Evolutionary conservation across 225 moss, liverwort and hornwort genomes (phyloP).

Genomic region (Bryum argenteum): DNA sequence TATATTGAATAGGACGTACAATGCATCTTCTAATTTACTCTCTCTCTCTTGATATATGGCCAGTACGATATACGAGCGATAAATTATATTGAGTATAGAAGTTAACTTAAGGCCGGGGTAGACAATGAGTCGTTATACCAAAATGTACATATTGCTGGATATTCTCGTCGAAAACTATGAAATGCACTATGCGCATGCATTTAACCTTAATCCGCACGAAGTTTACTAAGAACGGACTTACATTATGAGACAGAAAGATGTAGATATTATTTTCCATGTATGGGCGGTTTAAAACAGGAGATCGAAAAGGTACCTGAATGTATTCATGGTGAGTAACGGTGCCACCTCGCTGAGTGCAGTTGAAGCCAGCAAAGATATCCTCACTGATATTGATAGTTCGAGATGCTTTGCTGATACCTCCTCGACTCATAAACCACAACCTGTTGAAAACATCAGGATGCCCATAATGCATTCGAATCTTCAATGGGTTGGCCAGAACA

Average conservation of each 20-base stretch:
- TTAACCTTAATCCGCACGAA: no score
- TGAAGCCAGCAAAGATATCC: conserved; percentile 98
- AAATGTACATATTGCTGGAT: no score
- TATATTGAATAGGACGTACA: no score
- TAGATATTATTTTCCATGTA: background rate
- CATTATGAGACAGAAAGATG: no score
- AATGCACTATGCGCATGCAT: no score
- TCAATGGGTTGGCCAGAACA: conserved; percentile 92
- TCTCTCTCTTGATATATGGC: no score
- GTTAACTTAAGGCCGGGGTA: no score
- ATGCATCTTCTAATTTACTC: background rate
- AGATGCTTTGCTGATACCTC: conserved; percentile 98
- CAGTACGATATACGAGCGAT: no score
- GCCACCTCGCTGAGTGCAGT: conserved; percentile 90
- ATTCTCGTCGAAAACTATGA: no score
- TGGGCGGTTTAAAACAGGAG: conserved; percentile 5
- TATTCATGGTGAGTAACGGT: conserved; percentile 98
- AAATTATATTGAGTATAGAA: no score
- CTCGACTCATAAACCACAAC: conserved; percentile 92
- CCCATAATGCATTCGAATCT: conserved; percentile 99
- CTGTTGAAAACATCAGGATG: conserved; percentile 99
- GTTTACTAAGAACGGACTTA: no score
- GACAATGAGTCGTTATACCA: no score
- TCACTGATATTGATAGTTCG: conserved; percentile 98
- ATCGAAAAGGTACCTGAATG: conserved; percentile 67